Percentiles rank a stretch among this genome's conserved stretches.
Evolutionary conservation across 2,329 filamentous ascomycete species (phyloP).

Genomic region (Beauveria varroae): DNA sequence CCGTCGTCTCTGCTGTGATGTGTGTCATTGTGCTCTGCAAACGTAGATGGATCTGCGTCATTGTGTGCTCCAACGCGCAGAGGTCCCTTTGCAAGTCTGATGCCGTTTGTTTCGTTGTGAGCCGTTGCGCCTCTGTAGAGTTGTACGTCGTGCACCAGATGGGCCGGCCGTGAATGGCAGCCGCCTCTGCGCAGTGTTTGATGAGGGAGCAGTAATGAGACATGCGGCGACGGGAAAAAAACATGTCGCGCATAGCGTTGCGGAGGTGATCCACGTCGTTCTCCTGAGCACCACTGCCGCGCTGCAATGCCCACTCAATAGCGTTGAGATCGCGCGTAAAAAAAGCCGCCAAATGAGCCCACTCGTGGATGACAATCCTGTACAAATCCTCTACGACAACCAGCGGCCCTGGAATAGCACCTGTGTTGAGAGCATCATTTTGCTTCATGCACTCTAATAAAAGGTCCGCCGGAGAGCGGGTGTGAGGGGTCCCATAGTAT

Average conservation of each 20-base stretch:
- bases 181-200: background rate
- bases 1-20: slow-evolving; percentile 11
- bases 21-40: slow-evolving; percentile 13
- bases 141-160: slow-evolving; percentile 7
- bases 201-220: slow-evolving; percentile 6
- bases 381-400: slow-evolving; percentile 7
- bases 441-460: slow-evolving; percentile 5
- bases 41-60: slow-evolving; percentile 9
- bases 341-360: slow-evolving; percentile 9
- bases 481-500: slow-evolving; percentile 3
- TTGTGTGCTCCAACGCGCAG: slow-evolving; percentile 2
- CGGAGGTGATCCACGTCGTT: slow-evolving; percentile 3
- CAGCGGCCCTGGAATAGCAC: background rate
- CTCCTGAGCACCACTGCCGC: slow-evolving; percentile 2
- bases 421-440: background rate
- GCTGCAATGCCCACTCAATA: slow-evolving; percentile 13
- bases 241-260: slow-evolving; percentile 11
- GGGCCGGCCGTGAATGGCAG: background rate
- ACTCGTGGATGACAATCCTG: slow-evolving; percentile 7
- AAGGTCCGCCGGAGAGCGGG: slow-evolving; percentile 1
- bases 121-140: background rate
- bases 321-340: slow-evolving; percentile 13
- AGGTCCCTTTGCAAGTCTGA: slow-evolving; percentile 3
- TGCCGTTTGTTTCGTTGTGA: background rate
- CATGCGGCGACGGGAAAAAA: slow-evolving; percentile 11